Evolutionary conservation across 768 basidiomycete species (phyloP), one percentile per base, ranked within the genome.

Genomic region (Tremella fuciformis): DNA sequence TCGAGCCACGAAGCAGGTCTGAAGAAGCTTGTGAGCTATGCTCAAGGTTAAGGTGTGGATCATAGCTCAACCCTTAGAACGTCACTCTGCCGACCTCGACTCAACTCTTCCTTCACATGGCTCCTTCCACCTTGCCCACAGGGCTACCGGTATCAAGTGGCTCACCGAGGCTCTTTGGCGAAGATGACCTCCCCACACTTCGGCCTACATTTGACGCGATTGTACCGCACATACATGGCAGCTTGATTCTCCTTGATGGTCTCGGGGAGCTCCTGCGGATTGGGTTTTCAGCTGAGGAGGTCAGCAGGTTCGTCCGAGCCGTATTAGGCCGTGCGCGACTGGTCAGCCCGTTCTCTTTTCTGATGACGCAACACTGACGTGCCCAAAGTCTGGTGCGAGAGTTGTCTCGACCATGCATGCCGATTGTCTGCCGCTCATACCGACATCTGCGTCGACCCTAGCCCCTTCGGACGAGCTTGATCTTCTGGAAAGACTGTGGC

Each of bases 171-270:
- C 56, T 75, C 22, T 71, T 67, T 40, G 59, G 63, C 19, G 58
- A 47, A 7, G 47, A 58, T 13, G 55, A 59, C 24, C 24, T 37
- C 4, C 68, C 65, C 13, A 53, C 53, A 9, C 57, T 75, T 13
- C 46, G 50, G 52, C 25, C 55, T 2, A 64, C 64, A 39, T 70
- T 65, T 42, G 59, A 66, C 25, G 40, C 50, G 13, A 59, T 72
- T 38, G 18, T n/a, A 3, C 2, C 18, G n/a, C 57, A 19, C 22
- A 49, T 24, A 55, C n/a, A 18, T 24, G 19, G 56, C 52, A 13
- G 48, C 58, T 16, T 76, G 37, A 48, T 76, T 7, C 53, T 76
- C 8, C 66, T 76, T 1, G 70, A 72, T 47, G 70, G 71, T n/a
- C 53, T 74, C 9, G 58, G 59, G 19, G 67, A 73, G 34, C 51